Base-by-base conservation (phyloP, 352 stramenopile genomes). In the Pythium aquatile region DNA sequence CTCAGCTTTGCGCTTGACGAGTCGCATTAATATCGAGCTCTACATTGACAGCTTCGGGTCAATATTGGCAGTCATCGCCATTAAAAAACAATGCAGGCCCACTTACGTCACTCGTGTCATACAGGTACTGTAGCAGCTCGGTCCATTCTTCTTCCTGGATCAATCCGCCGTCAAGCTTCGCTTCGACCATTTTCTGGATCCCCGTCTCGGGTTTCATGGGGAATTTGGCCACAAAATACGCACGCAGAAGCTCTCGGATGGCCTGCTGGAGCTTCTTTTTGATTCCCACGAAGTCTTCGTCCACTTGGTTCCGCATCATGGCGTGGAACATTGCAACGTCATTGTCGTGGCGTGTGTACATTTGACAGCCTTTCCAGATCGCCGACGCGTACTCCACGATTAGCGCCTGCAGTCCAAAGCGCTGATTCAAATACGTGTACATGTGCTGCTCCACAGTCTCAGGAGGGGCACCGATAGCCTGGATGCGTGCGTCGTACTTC, bases 361-460 rank as follows among this genome's bases (percentile, higher is more conserved):
- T 61, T 46, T 81, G 71, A 4, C 78, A 85, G 1, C 73, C 78
- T 63, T 91, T 91, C 85, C 88, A 91, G n/a, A 96, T 79, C 9
- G 88, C 85, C 40, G 75, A 80, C 1, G 87, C 87, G 58, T 93
- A 90, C 46, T 93, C 83, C 33, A 95, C 75, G 33, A 88, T 91
- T 29, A 96, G 72, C 29, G 73, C 58, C 0, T 82, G 78, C 16
- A 96, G 69, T 1, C 88, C 88, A 55, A 96, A 96, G n/a, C 85
- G 79, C 61, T 93, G 87, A 61, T 92, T 93, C 51, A 96, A 65
- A 53, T 91, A 96, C 54, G 88, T 88, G 75, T 96, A 96, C 76
- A 96, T 76, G 63, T 96, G 88, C 71, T 96, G 88, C 81, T 96
- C 87, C 62, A 95, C 85, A 5, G 87, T 96, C 53, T 96, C 88